Base-by-base conservation (phyloP, 768 basidiomycete species). In the Suillus tomentosus region DNA sequence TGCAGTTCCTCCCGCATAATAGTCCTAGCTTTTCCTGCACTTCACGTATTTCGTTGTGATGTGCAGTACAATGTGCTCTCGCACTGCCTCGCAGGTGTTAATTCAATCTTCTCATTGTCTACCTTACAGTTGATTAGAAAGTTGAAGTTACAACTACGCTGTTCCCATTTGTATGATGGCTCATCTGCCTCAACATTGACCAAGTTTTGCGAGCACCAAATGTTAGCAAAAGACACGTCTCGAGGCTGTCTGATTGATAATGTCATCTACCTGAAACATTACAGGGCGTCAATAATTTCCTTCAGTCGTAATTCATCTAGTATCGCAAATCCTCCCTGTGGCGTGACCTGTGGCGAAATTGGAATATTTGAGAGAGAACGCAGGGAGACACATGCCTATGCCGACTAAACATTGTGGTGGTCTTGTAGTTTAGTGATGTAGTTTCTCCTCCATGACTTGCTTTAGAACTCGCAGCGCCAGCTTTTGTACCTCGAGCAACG, bases 371-470 rank as follows among this genome's bases (percentile, higher is more conserved):
- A 3, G 22, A 17, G 36, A 61, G 7, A 11, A 60, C 19, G 31
- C 27, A 62, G 61, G 55, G n/a, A 62, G 58, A 24, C 39, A 77
- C 82, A 39, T 61, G 91, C 96, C 84, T 96, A 94, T 60, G 96
- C 95, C 15, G 99, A 83, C 77, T 99, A 95, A 31, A 99, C 96
- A 69, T 99, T 99, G 80, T 98, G 96, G 70, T 97, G 94, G 78
- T 99, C 96, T 50, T 31, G 31, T 31, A 31, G 31, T 31, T 31
- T 31, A 31, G 0, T 31, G 5, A 31, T 31, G 31, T 5, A 99
- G 85, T 77, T 97, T 98, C 80, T 99, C 97, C 77, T 99, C 97
- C 97, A 99, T 99, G 51, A 99, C 97, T 80, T 99, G 95, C 80
- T 99, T 99, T 66, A 99, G 81, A 54, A 99, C 94, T 66, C 87